phyloP scores from a whole-genome alignment of 169 alveolate genomes.

The Cryptosporidium ryanae region DNA sequence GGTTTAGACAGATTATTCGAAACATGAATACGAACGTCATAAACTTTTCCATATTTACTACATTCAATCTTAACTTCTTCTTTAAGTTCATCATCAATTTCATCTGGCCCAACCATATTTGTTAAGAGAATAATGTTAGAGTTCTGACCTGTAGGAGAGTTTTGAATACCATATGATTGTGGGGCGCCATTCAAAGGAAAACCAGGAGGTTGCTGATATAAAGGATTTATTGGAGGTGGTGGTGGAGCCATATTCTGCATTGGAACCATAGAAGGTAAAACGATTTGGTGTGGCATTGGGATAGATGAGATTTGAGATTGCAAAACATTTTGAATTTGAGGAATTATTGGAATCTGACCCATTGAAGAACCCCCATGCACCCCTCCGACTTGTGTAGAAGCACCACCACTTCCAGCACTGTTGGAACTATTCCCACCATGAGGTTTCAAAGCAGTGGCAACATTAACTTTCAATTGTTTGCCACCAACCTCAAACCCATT shows the following conservation, averaged over 20 bases:
- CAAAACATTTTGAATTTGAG: constrained; percentile 46
- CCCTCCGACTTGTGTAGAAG: no score
- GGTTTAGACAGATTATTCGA: constrained; percentile 57
- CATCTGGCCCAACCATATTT: constrained; percentile 79
- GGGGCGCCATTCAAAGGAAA: constrained; percentile 46
- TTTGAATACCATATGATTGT: constrained; percentile 6
- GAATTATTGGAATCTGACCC: constrained; percentile 45
- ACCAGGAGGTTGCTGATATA: constrained; percentile 70
- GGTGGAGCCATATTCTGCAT: constrained; percentile 74
- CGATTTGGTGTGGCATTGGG: constrained; percentile 67
- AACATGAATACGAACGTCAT: constrained; percentile 74
- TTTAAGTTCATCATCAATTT: constrained; percentile 77
- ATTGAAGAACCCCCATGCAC: constrained; percentile 1
- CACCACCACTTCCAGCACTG: constrained; percentile 1
- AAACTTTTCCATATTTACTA: constrained; percentile 76
- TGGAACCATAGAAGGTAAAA: constrained; percentile 57
- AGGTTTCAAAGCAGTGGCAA: constrained; percentile 77
- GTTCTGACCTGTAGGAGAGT: constrained; percentile 16
- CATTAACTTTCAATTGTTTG: constrained; percentile 79
- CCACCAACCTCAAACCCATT: constrained; percentile 85
- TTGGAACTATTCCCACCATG: constrained; percentile 18
- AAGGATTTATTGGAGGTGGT: constrained; percentile 33
- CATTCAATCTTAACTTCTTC: constrained; percentile 78
- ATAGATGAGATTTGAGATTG: constrained; percentile 62
- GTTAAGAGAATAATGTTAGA: constrained; percentile 70